Base-by-base conservation (phyloP, 495 filamentous ascomycete genomes). In the Lichina pygmaea region DNA sequence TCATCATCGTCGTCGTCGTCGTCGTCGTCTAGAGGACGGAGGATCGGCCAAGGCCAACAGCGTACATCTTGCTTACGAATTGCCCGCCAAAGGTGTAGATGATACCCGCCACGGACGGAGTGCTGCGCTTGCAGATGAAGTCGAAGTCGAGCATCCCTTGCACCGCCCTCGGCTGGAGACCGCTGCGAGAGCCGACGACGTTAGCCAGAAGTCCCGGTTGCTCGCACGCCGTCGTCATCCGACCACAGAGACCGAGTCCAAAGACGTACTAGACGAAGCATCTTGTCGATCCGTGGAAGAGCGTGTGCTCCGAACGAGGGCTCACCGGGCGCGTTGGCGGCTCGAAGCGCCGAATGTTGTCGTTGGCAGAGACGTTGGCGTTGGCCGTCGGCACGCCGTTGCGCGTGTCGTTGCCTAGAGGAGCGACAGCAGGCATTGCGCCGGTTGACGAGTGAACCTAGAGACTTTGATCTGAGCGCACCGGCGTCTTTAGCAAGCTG, bases 111-210 rank as follows among this genome's bases (percentile, higher is more conserved):
- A 97, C 89, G 50, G 89, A 95, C 48, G 89, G 89, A 12, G 84
- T 92, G 59, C 70, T 70, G 48, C 89, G 81, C 73, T 94, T 95
- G 83, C 89, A 97, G 67, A 97, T 97, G 73, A 95, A 97, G 71
- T 97, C 89, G 64, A 97, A 97, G 63, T 97, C 89, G 59, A 97
- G 80, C 89, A 95, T 97, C 63, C 91, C 91, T 70, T 97, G 89
- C 53, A 94, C 91, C 55, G 89, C 89, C 58, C 83, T 75, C 52
- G 91, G 91, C 67, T 97, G 89, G 57, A 97, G 77, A 55, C 89
- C 89, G 66, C 74, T 78, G 52, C 32, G n/a, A 37, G 13, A 12
- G 8, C 6, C 8, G 3, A 17, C 34, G 33, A 33, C 32, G 15
- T 42, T 41, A 47, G 37, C 17, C n/a, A n/a, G 12, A 13, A 2